Base-by-base conservation (phyloP, 2,329 filamentous ascomycete genomes). In the Aspergillus thermomutatus region DNA sequence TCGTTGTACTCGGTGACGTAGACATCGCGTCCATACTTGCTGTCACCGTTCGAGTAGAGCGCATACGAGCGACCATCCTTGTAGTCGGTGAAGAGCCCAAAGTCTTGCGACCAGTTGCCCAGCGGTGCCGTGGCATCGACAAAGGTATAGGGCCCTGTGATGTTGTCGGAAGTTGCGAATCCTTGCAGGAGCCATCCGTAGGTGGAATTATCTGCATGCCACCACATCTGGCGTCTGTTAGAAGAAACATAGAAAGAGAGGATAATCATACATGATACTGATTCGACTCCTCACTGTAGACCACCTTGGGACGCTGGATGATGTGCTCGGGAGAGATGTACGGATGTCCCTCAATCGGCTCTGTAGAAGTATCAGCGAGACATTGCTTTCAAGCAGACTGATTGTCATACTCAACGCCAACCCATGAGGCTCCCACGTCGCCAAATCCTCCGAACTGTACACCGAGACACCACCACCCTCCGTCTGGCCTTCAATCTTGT, bases 81-180 rank as follows among this genome's bases (percentile, higher is more conserved):
- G 69, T 82, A 82, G 62, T 86, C 83, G 3, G 81, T 83, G 59
- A 86, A 86, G 23, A 85, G 73, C 9, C 83, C 83, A 48, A 84
- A 86, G 54, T 86, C 83, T 60, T 86, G 83, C 0, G 81, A 84
- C 83, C 83, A 86, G 66, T 86, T 86, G 1, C 83, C 83, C 0
- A 86, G 77, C 0, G 83, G 83, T 0, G 78, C 72, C 0, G 78
- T 80, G 1, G 82, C 83, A 43, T 81, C 76, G 14, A 83, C 73
- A 56, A 84, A 85, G 1, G 64, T 75, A 65, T 85, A 85, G 0
- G 83, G 83, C 0, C 83, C 83, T 0, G 73, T 75, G 54, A 83
- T 79, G 27, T 76, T 79, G 54, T 82, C 78, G 0, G 82, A 77
- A 1, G 78, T 79, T 3, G 83, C 83, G 34, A 84, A 72, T 0